A percentile compares a stretch with the other conserved stretches of the same genome.
These are phyloP conservation scores for Smithsoniella earleae DNA, from an alignment of 163 green algal genomes.

Conservation along the genomic window DNA sequence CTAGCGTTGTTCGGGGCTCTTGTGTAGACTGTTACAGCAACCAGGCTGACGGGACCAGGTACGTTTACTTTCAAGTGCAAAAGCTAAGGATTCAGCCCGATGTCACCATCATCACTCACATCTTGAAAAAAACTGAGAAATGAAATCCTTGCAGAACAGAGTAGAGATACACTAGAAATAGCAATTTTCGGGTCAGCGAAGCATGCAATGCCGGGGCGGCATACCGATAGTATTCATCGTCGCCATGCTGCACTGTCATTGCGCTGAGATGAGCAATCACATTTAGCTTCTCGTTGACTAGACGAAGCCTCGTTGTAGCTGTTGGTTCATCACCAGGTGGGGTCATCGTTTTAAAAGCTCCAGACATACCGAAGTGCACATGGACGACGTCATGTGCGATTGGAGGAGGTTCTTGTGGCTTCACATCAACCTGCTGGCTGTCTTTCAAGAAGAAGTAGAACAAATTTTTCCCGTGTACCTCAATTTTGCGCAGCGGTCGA, in stretches of 20 bases:
- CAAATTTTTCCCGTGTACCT: slow-evolving; percentile 80
- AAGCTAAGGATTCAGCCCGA: too few relatives aligned
- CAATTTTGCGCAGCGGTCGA: slow-evolving; percentile 47
- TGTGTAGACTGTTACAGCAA: too few relatives aligned
- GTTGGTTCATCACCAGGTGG: slow-evolving; percentile 44
- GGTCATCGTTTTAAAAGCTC: slow-evolving; percentile 48
- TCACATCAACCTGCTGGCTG: slow-evolving; percentile 26
- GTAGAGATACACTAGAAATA: too few relatives aligned
- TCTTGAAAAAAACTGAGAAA: too few relatives aligned
- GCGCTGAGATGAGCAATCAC: slow-evolving; percentile 63
- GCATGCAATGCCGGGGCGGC: not conserved
- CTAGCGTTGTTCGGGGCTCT: too few relatives aligned
- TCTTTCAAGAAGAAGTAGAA: slow-evolving; percentile 73
- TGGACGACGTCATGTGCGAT: slow-evolving; percentile 49
- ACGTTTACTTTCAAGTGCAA: too few relatives aligned
- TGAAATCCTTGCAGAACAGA: too few relatives aligned
- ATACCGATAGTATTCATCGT: slow-evolving; percentile 11
- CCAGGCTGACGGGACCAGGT: too few relatives aligned
- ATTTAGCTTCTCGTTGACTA: slow-evolving; percentile 42
- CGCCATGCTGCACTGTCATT: slow-evolving; percentile 71
- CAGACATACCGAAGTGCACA: slow-evolving; percentile 80
- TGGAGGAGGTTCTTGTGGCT: not conserved
- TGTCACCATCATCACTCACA: too few relatives aligned
- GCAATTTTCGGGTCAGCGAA: too few relatives aligned
- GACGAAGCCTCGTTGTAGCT: slow-evolving; percentile 56